Evolutionary conservation across 148 eudicot genomes (phyloP), one percentile per base, ranked within the genome.

Genomic region (Spergularia marina): DNA sequence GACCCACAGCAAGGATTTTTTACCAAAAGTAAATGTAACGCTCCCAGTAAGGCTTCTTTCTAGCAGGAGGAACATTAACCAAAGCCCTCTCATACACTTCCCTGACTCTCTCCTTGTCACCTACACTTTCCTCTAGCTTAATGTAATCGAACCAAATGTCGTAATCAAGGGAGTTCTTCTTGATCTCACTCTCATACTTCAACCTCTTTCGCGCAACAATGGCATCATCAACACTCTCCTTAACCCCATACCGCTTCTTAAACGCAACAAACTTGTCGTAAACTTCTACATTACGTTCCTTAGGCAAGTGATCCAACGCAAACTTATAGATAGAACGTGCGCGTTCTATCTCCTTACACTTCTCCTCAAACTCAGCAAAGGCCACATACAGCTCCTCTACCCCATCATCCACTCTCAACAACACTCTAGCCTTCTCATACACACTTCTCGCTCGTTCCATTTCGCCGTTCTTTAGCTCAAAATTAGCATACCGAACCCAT

Each of bases 21-120:
- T 83, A 93, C 98, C 97, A 94, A 52, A 93, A 75, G 82, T 93
- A 93, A 62, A 93, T 91, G 80, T 94, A 94, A 10, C 97, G 88
- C 77, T 91, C 93, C 98, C 98, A 94, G 73, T 90, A 94, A n/a
- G 93, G 97, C 83, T 94, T 91, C 87, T 91, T 97, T 66, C 82
- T 90, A 71, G 96, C 96, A 11, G 93, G 96, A 73, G 98, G 98
- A 66, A 87, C 75, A 83, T 90, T 91, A 17, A 97, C 91, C 65
- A 94, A 90, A 7, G 98, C 97, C 30, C 97, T 86, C 82, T 90
- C 93, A 72, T 90, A 94, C 14, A 91, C 88, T 68, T 94, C 98
- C 73, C 94, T 84, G 57, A 88, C 84, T 60, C 89, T 87, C 17
- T 78, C 86, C 73, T 84, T 90, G 64, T 81, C 81, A 30, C 96